Evolutionary conservation across 306 rosid species (phyloP).

Genomic region (Rubus idaeus): DNA sequence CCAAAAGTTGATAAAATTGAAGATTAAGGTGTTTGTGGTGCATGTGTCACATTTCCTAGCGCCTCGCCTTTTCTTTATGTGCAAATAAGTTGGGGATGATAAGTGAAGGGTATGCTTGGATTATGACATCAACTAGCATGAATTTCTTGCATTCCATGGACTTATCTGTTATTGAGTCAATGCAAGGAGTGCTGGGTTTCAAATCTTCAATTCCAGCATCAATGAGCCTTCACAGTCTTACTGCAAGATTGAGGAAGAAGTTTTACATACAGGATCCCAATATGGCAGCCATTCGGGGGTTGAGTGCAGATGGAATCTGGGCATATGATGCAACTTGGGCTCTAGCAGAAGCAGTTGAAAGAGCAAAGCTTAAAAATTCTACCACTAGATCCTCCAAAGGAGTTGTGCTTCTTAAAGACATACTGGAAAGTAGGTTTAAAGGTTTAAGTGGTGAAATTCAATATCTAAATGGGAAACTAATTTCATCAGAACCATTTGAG

Average conservation of each 20-base stretch:
- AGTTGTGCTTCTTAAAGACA: not conserved
- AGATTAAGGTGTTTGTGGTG: constrained; percentile 5
- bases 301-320: not conserved
- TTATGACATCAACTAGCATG: not conserved
- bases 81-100: constrained; percentile 6
- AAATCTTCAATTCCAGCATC: not conserved
- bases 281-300: not conserved
- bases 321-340: constrained; percentile 20
- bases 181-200: constrained; percentile 16
- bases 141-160: not conserved
- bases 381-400: not conserved
- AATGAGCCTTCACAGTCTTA: not conserved
- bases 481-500: not conserved
- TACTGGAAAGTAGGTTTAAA: not conserved
- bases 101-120: constrained; percentile 6
- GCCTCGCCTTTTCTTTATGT: not conserved
- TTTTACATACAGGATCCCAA: not conserved
- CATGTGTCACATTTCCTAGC: not conserved
- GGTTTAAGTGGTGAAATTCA: constrained; percentile 26
- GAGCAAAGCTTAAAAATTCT: not conserved
- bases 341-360: constrained; percentile 16
- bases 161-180: not conserved
- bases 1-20: not conserved
- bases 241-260: constrained; percentile 11
- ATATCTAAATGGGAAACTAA: not conserved